These are phyloP conservation scores for Volvariella volvacea DNA, from an alignment of 1,284 basidiomycete species.

Conservation along the genomic window DNA sequence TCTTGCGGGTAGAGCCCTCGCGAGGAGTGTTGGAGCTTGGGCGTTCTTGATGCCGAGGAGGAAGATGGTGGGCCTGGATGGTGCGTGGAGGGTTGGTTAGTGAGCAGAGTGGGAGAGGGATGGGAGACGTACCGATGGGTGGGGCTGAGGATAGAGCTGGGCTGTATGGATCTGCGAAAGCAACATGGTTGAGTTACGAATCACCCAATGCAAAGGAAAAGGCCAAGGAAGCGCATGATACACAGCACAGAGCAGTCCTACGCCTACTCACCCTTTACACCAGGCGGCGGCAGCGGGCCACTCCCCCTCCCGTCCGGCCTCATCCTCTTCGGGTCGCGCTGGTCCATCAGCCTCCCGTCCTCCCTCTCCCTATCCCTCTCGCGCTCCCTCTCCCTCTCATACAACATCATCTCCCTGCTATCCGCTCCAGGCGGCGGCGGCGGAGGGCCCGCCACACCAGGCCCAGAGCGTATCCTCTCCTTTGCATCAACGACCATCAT, in stretches of 20 bases:
- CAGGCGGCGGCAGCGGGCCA: too few relatives aligned
- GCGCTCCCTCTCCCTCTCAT: constrained; percentile 15
- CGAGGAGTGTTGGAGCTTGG: too few relatives aligned
- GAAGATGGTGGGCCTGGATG: too few relatives aligned
- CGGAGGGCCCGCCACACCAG: too few relatives aligned
- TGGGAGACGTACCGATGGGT: constrained; percentile 3
- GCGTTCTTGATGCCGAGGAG: too few relatives aligned
- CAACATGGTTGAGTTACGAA: constrained; percentile 9
- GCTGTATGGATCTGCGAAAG: too few relatives aligned
- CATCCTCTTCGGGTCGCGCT: constrained; percentile 28
- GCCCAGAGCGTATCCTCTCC: constrained; percentile 6
- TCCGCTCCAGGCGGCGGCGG: constrained; percentile 1
- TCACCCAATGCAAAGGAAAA: background rate
- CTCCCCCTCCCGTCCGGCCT: constrained; percentile 18
- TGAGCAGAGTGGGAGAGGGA: background rate
- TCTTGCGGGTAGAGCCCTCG: too few relatives aligned
- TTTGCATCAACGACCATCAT: constrained; percentile 12
- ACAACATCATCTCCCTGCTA: constrained; percentile 9
- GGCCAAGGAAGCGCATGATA: too few relatives aligned
- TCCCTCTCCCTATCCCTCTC: constrained; percentile 19
- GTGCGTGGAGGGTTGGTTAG: too few relatives aligned
- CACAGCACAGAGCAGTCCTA: too few relatives aligned
- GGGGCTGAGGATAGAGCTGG: constrained; percentile 1
- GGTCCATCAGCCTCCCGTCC: constrained; percentile 19
- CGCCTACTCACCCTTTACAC: too few relatives aligned